Conservation (phyloP, 1,284 basidiomycete species). For the Athelia sp. region DNA sequence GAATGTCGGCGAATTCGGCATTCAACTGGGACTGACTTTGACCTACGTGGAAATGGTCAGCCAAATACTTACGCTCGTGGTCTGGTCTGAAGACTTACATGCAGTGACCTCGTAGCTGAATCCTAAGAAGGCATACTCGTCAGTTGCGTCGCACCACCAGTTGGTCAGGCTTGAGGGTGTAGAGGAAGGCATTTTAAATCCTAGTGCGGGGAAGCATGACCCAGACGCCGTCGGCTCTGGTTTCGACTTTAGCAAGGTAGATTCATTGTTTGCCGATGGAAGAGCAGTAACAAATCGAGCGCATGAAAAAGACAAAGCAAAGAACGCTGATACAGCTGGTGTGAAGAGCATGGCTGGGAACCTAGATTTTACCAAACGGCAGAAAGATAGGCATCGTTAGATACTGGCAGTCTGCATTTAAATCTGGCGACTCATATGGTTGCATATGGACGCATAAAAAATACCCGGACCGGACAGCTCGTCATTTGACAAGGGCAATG, state of each 20-base stretch:
- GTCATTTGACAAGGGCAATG: no score
- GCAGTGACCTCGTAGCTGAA: conserved; percentile 67
- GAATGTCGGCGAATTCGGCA: conserved; percentile 60
- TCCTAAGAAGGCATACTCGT: conserved; percentile 69
- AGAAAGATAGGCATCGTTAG: no score
- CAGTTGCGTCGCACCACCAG: conserved; percentile 64
- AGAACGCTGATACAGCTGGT: no score
- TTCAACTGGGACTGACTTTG: conserved; percentile 44
- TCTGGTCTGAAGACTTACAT: conserved; percentile 32
- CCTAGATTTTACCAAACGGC: no score
- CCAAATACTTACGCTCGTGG: background rate
- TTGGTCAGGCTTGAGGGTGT: conserved; percentile 40
- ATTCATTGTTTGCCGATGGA: no score
- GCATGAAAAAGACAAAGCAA: no score
- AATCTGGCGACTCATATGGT: no score
- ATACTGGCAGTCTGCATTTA: no score
- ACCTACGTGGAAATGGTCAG: conserved; percentile 25
- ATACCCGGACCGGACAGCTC: no score
- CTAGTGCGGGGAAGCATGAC: conserved; percentile 52
- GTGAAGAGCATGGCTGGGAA: background rate
- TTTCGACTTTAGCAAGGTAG: no score
- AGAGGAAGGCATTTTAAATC: conserved; percentile 50
- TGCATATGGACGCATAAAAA: no score
- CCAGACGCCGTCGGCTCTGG: background rate
- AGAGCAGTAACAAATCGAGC: no score